Base-by-base conservation (phyloP, 352 stramenopile species). In the Globisporangium yorkense region DNA sequence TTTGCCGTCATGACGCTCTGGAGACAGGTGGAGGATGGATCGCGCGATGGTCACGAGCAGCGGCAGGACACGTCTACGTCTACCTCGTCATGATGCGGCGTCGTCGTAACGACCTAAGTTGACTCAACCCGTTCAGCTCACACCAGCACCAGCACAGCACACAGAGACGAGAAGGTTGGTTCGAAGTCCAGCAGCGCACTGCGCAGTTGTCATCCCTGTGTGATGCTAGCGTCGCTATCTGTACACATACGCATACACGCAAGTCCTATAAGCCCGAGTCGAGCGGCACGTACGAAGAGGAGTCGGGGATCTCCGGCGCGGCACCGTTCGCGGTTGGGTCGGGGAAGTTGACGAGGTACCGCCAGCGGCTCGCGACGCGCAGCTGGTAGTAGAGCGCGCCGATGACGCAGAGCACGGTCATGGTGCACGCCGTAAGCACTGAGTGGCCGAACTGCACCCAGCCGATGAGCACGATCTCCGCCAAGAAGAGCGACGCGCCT, bases 331-430 rank as follows among this genome's bases (percentile, higher is more conserved):
- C 33, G 46, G 41, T 60, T 29, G 57, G 67, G 50, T 84, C 72
- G 1, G 72, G 73, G 40, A 80, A 77, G 41, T 88, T 79, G 55
- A 90, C 78, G 24, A 92, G 67, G 46, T 89, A 88, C 44, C 77
- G 71, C 81, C 82, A 94, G 31, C 74, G 65, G 61, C 80, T 89
- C 44, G 78, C 73, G 49, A 92, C 70, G 15, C 78, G 70, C 21
- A 89, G 61, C 37, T 88, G 76, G 54, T 81, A 91, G 59, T 85
- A 88, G 20, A 89, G 49, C 35, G 88, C 68, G 53, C 74, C 70
- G 31, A 67, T 20, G 2, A 61, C 54, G 47, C 75, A 85, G 8
- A 89, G 48, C n/a, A 57, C 60, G 1, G 74, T 88, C 54, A 93
- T 82, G n/a, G 61, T 59, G 29, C 63, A 55, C 15, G 74, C 59